Base-by-base conservation (phyloP, 768 basidiomycete genomes). In the Podaxis rugospora region DNA sequence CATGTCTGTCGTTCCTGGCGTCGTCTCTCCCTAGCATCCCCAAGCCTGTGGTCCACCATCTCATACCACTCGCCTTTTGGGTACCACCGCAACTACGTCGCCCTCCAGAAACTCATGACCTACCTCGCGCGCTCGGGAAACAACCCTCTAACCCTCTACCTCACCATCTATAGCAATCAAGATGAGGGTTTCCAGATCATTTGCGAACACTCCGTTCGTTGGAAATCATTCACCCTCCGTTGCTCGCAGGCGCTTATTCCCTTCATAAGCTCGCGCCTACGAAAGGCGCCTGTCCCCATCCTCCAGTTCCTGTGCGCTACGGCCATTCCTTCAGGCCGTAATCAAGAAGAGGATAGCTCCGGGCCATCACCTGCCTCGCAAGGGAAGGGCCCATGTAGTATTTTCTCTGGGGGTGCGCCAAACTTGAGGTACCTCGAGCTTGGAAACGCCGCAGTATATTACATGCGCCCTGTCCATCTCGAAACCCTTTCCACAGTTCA, bases 1-100 rank as follows among this genome's bases (percentile, higher is more conserved):
- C 58, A 63, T 44, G 62, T 63, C 21, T 56, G 47, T 16, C 52
- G 58, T 6, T 51, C 53, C 6, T 63, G 62, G 62, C 62, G 62
- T 16, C 46, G 47, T n/a, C 21, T 63, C 7, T 39, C 39, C n/a
- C 46, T 59, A 13, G 47, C 62, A 36, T 59, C 62, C 11, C 62
- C 53, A 3, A 35, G 27, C 27, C 58, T 63, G 2, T 63, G 62
- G 62, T 55, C 54, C 18, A 49, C 37, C 40, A 63, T 63, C 39
- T 47, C 52, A n/a, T 61, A 61, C 44, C 44, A 55, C 7, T 61
- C 59, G 39, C 52, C 59, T 11, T 54, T 61, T 49, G 59, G 59
- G 3, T 61, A 61, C 37, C 59, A 36, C 52, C 59, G 18, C 18
- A 61, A 61, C 32, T 61, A 55, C 37, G 25, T 61, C 2, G 59